Conservation (phyloP, 331 rosid species). For the Acacia pycnantha region DNA sequence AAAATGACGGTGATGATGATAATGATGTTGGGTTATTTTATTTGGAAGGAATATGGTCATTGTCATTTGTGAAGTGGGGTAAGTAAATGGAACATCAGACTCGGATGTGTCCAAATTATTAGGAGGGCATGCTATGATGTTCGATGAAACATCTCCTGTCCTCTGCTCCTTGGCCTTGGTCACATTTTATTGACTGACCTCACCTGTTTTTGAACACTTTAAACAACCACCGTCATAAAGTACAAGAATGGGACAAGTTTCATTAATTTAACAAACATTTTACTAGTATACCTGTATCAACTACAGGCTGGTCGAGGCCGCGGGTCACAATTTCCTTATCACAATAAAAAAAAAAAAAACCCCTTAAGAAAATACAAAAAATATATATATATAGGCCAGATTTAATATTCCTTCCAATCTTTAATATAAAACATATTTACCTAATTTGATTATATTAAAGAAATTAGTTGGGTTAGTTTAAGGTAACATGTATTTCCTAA, state of each 20-base stretch:
- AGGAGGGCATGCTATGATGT: not conserved
- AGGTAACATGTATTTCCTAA: too few relatives aligned
- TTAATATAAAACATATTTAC: too few relatives aligned
- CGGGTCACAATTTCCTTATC: not conserved
- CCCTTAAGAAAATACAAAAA: too few relatives aligned
- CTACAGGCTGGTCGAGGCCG: not conserved
- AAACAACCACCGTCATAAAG: not conserved
- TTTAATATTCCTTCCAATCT: too few relatives aligned
- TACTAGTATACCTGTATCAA: not conserved
- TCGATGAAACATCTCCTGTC: not conserved
- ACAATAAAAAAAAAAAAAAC: not conserved
- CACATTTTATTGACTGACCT: not conserved
- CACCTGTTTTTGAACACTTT: not conserved
- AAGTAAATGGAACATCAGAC: not conserved
- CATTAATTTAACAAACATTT: not conserved
- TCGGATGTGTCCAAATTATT: not conserved
- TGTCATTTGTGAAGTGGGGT: not conserved
- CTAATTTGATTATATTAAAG: too few relatives aligned
- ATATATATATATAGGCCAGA: too few relatives aligned
- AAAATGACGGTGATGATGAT: accelerated
- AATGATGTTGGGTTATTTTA: not conserved
- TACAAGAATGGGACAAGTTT: not conserved
- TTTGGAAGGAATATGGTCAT: not conserved
- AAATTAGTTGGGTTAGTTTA: too few relatives aligned
- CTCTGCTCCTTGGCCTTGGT: not conserved